phyloP scores from a whole-genome alignment of 495 filamentous ascomycete genomes.

The Penicillium alfredii region DNA sequence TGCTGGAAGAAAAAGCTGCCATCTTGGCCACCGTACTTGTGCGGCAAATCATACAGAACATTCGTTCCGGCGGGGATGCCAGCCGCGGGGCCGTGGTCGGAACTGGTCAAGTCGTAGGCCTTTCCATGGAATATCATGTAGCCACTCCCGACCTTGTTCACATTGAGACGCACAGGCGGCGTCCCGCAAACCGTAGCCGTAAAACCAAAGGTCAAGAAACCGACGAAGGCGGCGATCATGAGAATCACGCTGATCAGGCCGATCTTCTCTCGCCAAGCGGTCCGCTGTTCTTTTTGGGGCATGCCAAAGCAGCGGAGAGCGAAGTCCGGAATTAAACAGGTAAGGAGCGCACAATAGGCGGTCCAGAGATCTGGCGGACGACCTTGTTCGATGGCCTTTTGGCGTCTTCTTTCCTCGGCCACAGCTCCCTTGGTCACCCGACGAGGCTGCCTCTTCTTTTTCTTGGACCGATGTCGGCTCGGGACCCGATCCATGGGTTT shows the following conservation, averaged over 20 bases:
- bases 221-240: constrained; percentile 80
- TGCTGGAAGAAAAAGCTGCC: constrained; percentile 98
- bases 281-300: constrained; percentile 78
- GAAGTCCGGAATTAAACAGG: constrained; percentile 90
- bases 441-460: constrained; percentile 45
- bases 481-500: constrained; percentile 45
- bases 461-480: constrained; percentile 38
- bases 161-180: constrained; percentile 61
- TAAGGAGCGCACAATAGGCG: constrained; percentile 87
- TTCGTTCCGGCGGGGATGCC: constrained; percentile 68
- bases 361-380: constrained; percentile 87
- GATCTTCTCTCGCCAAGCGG: constrained; percentile 99
- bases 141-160: constrained; percentile 70
- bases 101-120: constrained; percentile 74
- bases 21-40: constrained; percentile 78
- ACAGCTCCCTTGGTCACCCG: constrained; percentile 44
- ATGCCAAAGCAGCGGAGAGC: constrained; percentile 80
- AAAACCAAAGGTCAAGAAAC: constrained; percentile 96
- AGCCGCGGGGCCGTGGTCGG: constrained; percentile 66
- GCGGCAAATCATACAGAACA: constrained; percentile 76
- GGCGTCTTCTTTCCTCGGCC: constrained; percentile 53
- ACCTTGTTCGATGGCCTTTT: constrained; percentile 62
- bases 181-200: constrained; percentile 76
- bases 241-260: constrained; percentile 91
- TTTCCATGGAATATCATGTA: constrained; percentile 96